A percentile compares a stretch with the other conserved stretches of the same genome.
phyloP scores from a whole-genome alignment of 2,329 filamentous ascomycete species.

The Lasiodiplodia hormozganensis region DNA sequence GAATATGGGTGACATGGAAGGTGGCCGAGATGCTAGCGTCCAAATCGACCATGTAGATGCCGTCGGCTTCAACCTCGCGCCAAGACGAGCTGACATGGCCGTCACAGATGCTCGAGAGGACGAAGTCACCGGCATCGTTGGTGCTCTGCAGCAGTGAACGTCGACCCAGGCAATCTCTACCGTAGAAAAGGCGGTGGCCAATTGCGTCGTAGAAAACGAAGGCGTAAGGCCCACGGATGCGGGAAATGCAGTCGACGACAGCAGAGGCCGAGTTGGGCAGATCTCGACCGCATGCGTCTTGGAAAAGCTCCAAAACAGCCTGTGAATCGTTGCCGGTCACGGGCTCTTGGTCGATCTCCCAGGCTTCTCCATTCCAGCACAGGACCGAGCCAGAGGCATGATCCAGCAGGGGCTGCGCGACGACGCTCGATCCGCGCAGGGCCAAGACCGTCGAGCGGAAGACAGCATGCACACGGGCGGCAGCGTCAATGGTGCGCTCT shows the following conservation, averaged over 20 bases:
- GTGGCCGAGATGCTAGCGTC: neutral
- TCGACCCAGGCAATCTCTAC: constrained; percentile 84
- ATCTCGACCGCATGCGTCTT: constrained; percentile 36
- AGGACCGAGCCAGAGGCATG: constrained; percentile 67
- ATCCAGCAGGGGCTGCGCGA: constrained; percentile 75
- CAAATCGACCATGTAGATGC: constrained; percentile 74
- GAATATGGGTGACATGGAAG: neutral
- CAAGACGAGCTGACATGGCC: constrained; percentile 57
- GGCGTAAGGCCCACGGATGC: constrained; percentile 76
- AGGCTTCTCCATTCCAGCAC: constrained; percentile 98
- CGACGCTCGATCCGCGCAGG: constrained; percentile 76
- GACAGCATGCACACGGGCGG: constrained; percentile 54
- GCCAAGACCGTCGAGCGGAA: constrained; percentile 89
- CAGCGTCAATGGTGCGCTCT: constrained; percentile 31
- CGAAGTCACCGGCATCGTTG: constrained; percentile 59
- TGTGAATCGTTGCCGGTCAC: constrained; percentile 82
- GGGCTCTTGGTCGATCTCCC: constrained; percentile 68
- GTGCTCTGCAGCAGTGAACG: constrained; percentile 73
- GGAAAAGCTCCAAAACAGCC: constrained; percentile 68
- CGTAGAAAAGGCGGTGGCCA: constrained; percentile 74
- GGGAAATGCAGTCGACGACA: constrained; percentile 38
- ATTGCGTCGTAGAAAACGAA: constrained; percentile 80
- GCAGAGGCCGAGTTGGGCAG: neutral
- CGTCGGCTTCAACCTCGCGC: constrained; percentile 84
- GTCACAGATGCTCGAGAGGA: constrained; percentile 75